Evolutionary conservation across 106 monocot genomes (phyloP), one percentile per base, ranked within the genome.

Genomic region (Dendrobium nobile): DNA sequence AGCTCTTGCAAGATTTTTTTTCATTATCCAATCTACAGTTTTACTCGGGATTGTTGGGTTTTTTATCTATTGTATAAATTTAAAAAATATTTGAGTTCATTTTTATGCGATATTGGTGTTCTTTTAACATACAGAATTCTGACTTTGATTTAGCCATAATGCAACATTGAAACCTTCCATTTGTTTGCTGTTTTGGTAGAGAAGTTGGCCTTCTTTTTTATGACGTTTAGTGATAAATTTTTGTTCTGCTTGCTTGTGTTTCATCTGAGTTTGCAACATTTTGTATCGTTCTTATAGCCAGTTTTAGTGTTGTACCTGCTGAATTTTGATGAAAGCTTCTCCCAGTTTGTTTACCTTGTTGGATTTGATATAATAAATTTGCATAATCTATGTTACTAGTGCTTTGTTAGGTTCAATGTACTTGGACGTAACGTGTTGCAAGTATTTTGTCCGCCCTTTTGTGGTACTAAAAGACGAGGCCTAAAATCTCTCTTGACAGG

Each of bases 401-500:
- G 5, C 1, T 76, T 76, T 76, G 4, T 45, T 76, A 47, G 24
- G n/a, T 24, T 48, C 10, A 26, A 27, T 76, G 47, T 48, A 27
- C 48, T 48, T 0, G 48, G 51, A 13, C 42, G 9, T 42, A 9
- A 20, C 20, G 41, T 45, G 47, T 48, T 76, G n/a, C 47, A 26
- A 2, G 18, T 37, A 37, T 26, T 76, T 27, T 9, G 31, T 8
- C 40, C 68, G 8, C 16, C 64, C 27, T 45, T 65, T 75, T 20
- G 75, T 13, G 11, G 41, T 80, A 22, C 47, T 56, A 33, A 54
- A n/a, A 6, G 5, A 76, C 19, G 27, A 27, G 9, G 18, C 4
- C 40, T 31, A 79, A 70, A 78, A 45, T 75, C 28, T 7, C 64
- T 72, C 54, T 43, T 80, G 37, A 75, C 87, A 87, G 88, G 91